Evolutionary conservation across 345 rosid genomes (phyloP), one percentile per base, ranked within the genome.

Genomic region (Brassica carinata): DNA sequence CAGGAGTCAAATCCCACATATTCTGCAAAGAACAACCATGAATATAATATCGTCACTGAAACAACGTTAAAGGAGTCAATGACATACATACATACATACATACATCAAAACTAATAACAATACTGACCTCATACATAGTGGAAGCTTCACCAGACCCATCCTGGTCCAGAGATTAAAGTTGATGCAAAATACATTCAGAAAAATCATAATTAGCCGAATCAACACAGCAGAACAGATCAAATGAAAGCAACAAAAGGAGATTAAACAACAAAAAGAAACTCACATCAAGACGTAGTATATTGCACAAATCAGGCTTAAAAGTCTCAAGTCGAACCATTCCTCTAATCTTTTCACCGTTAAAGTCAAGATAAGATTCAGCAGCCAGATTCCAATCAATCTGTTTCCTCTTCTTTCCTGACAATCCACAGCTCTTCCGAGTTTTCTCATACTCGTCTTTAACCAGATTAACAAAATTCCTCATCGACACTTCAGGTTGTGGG

Each of bases 1-100:
- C 87, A 1, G 94, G 97, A 0, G 97, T 92, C 79, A 92, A 75
- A 79, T 92, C 95, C 95, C 95, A 92, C 94, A 92, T 84, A 57
- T 89, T 84, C 97, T 90, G 82, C 19, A 81, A 79, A 57, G 65
- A 63, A 58, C 3, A 78, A 63, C 3, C 43, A 15, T 9, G 10
- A 55, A 17, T 5, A 69, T 57, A 34, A 59, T 14, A 64, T 30
- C 75, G 62, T 68, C 48, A 74, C 3, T 33, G 8, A 11, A 77
- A 29, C 5, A 18, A 26, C 7, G 58, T 8, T 14, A 26, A 43
- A 70, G 17, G 40, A 69, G 10, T 18, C 51, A 77, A 5, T n/a
- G 58, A 80, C 26, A 68, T 15, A 83, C 2, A 15, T 64, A 30
- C 10, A 65, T 19, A 33, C 33, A 73, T 29, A 5, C n/a, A n/a